These are phyloP conservation scores for Viola pubescens DNA, from an alignment of 441 rosid species.

Conservation along the genomic window DNA sequence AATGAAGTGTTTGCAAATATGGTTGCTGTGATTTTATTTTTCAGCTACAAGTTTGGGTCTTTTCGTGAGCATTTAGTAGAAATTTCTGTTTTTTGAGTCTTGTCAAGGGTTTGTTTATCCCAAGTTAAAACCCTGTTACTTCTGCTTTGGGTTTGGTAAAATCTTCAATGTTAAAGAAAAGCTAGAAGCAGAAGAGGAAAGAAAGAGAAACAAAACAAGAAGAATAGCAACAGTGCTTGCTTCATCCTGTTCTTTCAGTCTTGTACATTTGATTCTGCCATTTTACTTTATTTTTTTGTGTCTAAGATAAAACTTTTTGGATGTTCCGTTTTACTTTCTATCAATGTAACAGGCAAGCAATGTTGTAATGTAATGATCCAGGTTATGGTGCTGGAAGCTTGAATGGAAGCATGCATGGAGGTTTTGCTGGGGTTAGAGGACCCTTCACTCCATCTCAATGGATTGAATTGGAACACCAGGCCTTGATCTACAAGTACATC, in stretches of 20 bases:
- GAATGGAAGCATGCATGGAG: constrained; percentile 36
- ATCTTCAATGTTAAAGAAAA: constrained; percentile 2
- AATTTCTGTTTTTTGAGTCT: constrained; percentile 15
- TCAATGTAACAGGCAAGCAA: constrained; percentile 10
- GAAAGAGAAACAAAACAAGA: not conserved
- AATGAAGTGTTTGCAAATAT: not conserved
- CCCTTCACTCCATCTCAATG: constrained; percentile 61
- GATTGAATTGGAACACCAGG: constrained; percentile 75
- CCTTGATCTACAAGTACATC: constrained; percentile 65
- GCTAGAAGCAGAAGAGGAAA: constrained; percentile 5
- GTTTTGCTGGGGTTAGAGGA: constrained; percentile 34
- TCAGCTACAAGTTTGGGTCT: constrained; percentile 11
- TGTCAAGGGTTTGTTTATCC: constrained; percentile 8
- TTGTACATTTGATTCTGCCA: not conserved
- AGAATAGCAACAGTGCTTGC: constrained; percentile 8
- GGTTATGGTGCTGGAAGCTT: constrained; percentile 29
- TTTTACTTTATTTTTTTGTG: not conserved
- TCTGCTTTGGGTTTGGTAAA: constrained; percentile 3
- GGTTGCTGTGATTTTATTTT: constrained; percentile 1
- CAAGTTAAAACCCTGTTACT: not conserved
- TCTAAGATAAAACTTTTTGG: not conserved
- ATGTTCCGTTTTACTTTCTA: not conserved
- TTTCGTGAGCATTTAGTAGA: constrained; percentile 12
- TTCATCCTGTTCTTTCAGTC: not conserved
- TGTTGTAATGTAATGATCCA: constrained; percentile 12